Conservation (phyloP, 805 yeast genomes). For the Candida endomychidarum region DNA sequence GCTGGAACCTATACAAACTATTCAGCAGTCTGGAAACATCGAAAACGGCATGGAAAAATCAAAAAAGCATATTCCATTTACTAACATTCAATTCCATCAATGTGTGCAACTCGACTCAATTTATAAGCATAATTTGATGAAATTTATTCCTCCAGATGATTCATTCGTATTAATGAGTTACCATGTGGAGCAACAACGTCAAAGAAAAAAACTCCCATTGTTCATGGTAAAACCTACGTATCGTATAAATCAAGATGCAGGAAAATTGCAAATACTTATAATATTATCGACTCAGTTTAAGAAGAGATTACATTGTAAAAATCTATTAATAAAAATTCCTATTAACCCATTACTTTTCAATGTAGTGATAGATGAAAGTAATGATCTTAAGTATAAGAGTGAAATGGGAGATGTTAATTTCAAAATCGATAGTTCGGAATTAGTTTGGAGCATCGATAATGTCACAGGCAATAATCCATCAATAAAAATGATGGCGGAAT, state of each 20-base stretch:
- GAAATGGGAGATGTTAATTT: conserved; percentile 70
- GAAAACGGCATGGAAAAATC: too few relatives aligned
- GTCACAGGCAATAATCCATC: conserved; percentile 56
- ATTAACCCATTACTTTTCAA: conserved; percentile 34
- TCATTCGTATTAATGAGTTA: conserved; percentile 38
- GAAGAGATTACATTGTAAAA: conserved; percentile 33
- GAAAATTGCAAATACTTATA: conserved; percentile 36
- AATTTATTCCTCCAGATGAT: conserved; percentile 84
- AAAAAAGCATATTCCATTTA: conserved; percentile 28
- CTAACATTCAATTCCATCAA: conserved; percentile 48
- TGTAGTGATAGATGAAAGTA: conserved; percentile 9
- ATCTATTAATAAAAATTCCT: conserved; percentile 33
- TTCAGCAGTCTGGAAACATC: too few relatives aligned
- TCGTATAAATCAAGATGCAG: conserved; percentile 20
- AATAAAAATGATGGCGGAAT: conserved; percentile 58
- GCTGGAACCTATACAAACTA: neutral
- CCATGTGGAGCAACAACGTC: conserved; percentile 43
- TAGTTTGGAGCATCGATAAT: conserved; percentile 71
- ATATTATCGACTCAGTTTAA: conserved; percentile 35
- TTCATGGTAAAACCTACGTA: conserved; percentile 43
- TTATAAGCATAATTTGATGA: conserved; percentile 65
- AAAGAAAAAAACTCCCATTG: conserved; percentile 39
- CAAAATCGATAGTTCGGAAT: conserved; percentile 64
- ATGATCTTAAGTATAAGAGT: conserved; percentile 64
- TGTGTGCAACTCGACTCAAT: conserved; percentile 76